A percentile compares a stretch with the other conserved stretches of the same genome.
phyloP scores from a whole-genome alignment of 371 early-diverging fungal genomes.

The Mortierella sp. region DNA sequence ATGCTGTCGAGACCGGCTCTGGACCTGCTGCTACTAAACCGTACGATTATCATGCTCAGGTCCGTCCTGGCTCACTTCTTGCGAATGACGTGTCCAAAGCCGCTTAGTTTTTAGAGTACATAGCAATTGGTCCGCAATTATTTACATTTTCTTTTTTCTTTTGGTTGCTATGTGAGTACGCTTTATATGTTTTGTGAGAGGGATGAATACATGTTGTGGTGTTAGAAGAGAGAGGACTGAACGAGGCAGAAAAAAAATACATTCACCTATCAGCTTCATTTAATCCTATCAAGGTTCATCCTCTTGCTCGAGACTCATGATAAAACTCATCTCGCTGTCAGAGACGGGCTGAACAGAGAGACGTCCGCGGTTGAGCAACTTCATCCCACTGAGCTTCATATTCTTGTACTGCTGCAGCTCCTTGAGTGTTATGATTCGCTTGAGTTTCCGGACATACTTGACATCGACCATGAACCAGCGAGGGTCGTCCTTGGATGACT shows the following conservation, averaged over 20 bases:
- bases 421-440: slow-evolving; percentile 68
- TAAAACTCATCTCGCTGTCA: slow-evolving; percentile 69
- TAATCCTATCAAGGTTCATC: not conserved
- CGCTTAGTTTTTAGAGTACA: slow-evolving; percentile 11
- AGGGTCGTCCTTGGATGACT: slow-evolving; percentile 67
- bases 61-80: slow-evolving; percentile 53
- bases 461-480: slow-evolving; percentile 86
- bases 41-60: slow-evolving; percentile 69
- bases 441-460: slow-evolving; percentile 71
- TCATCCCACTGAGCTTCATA: slow-evolving; percentile 67
- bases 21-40: slow-evolving; percentile 45
- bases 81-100: slow-evolving; percentile 6
- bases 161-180: too few species aligned
- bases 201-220: not conserved
- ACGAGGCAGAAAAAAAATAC: not conserved
- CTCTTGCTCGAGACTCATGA: slow-evolving; percentile 58
- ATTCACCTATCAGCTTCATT: not conserved
- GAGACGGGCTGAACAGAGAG: slow-evolving; percentile 80
- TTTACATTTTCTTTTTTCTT: not conserved
- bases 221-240: not conserved
- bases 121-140: not conserved
- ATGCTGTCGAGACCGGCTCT: slow-evolving; percentile 52
- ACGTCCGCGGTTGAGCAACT: slow-evolving; percentile 72
- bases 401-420: slow-evolving; percentile 66
- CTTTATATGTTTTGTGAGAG: not conserved